Evolutionary conservation across 805 yeast species (phyloP), one percentile per base, ranked within the genome.

Genomic region (Candida stauntonica): DNA sequence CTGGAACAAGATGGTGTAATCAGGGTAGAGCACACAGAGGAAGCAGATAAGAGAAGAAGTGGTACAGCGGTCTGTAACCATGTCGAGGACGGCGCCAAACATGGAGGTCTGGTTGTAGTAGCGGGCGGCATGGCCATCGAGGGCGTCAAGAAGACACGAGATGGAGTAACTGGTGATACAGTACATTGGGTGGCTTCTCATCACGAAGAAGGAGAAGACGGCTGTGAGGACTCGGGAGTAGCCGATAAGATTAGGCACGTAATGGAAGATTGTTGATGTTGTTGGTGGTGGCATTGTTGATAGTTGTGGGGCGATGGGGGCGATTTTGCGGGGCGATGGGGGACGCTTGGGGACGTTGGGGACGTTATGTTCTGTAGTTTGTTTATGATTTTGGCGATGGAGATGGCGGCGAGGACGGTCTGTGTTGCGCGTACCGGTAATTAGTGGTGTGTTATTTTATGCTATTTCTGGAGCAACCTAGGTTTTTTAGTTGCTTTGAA

Each of bases 61-160:
- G 12, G 99, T 89, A 60, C 97, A 93, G 57, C 99, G 74, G 61
- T 93, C 99, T 15, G 99, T 91, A 23, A 93, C 97, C 99, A 93
- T 93, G 63, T 93, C 99, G 52, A 93, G 73, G 16, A 94, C 95
- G 15, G 99, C 98, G 26, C 99, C 99, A 50, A 87, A 86, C 50
- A 77, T 75, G 23, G 97, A 86, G 13, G 95, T 82, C 62, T 93
- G 99, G 59, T 85, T 77, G 60, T 72, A 86, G 54, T 73, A 74
- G 47, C 99, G 74, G 5, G 99, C 99, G 41, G 96, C 95, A 39
- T 82, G 79, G 4, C 99, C 99, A 60, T 93, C 99, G 41, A 88
- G 76, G 0, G 99, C 99, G 63, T 93, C 99, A 46, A 93, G 68
- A 39, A 93, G 68, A 52, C 99, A 94, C 11, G 96, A 87, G 15